These are phyloP conservation scores for Macrolepiota albuminosa DNA, from an alignment of 768 basidiomycete species.

Conservation along the genomic window DNA sequence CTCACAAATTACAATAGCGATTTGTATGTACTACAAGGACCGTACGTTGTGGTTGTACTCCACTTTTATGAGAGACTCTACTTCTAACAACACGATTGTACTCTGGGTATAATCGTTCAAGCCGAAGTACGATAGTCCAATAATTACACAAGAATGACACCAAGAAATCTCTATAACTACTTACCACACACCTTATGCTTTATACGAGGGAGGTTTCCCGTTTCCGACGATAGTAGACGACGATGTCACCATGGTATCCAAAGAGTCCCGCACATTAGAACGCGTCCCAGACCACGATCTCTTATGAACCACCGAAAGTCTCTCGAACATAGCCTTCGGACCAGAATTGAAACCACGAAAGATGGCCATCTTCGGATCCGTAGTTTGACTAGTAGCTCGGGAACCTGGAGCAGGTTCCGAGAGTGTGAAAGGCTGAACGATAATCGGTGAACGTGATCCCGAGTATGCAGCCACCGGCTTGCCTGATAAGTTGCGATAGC, in stretches of 20 bases:
- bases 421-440: slow-evolving; percentile 1
- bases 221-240: not conserved
- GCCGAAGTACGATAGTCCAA: not conserved
- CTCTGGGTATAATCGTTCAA: not conserved
- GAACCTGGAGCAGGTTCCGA: not conserved
- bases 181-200: not conserved
- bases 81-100: too few species aligned
- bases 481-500: not conserved
- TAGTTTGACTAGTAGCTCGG: not conserved
- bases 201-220: not conserved
- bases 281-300: slow-evolving; percentile 1
- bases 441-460: not conserved
- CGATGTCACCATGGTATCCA: not conserved
- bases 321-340: not conserved
- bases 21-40: not conserved
- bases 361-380: not conserved
- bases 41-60: not conserved
- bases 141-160: not conserved
- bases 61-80: not conserved
- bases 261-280: not conserved
- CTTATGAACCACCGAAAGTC: not conserved
- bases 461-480: not conserved
- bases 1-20: not conserved
- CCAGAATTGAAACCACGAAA: not conserved
- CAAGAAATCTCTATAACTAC: not conserved